Percentiles rank a stretch among this genome's conserved stretches.
phyloP scores from a whole-genome alignment of 192 early-diverging fungal genomes.

The Coemansia sp. region DNA sequence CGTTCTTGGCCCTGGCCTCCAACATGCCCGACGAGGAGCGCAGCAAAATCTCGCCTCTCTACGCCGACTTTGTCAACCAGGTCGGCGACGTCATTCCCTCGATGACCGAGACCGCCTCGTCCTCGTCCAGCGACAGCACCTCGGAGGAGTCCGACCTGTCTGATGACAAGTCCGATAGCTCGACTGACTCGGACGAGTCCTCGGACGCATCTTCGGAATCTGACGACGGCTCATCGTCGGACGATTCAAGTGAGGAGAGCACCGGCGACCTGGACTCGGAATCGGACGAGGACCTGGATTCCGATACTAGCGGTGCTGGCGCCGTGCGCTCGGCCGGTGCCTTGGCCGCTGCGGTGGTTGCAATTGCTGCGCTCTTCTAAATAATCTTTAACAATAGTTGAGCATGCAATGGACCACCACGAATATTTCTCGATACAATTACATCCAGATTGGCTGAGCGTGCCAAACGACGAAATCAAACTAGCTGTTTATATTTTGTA shows the following conservation, averaged over 20 bases:
- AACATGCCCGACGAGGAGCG: conserved; percentile 2
- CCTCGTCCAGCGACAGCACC: background rate
- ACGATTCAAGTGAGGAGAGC: background rate
- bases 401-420: background rate
- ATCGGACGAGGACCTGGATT: background rate
- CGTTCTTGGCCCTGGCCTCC: conserved; percentile 1
- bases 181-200: background rate
- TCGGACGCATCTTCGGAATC: background rate
- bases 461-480: too few species aligned
- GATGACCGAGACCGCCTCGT: background rate
- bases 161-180: conserved; percentile 1
- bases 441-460: too few species aligned
- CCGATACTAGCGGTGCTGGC: background rate
- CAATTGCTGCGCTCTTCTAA: conserved; percentile 35
- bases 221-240: background rate
- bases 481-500: too few species aligned
- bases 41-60: background rate
- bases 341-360: conserved; percentile 19
- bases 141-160: background rate
- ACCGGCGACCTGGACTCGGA: too few species aligned
- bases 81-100: background rate
- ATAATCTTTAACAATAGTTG: background rate
- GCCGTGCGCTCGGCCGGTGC: conserved; percentile 11
- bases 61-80: background rate
- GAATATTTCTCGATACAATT: too few species aligned